Conservation (phyloP, 306 rosid species). For the Sophora flavescens region DNA sequence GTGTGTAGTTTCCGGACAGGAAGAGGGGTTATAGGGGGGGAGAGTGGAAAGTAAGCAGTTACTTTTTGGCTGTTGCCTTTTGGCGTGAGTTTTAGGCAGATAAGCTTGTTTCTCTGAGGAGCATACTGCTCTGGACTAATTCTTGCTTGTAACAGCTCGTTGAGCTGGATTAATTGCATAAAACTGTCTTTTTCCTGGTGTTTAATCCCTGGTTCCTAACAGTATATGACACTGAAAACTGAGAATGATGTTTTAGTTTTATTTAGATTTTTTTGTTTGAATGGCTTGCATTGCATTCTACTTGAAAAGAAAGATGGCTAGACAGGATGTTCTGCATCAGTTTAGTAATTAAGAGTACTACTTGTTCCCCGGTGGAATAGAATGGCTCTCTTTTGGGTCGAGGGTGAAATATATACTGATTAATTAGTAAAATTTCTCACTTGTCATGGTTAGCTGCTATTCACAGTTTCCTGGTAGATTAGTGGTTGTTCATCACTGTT, state of each 20-base stretch:
- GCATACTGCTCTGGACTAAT: too few species aligned
- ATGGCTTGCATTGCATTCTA: conserved; percentile 5
- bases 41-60: too few species aligned
- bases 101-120: too few species aligned
- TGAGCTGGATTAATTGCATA: too few species aligned
- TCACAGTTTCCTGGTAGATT: background rate
- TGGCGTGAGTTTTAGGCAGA: too few species aligned
- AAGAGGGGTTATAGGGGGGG: too few species aligned
- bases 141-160: too few species aligned
- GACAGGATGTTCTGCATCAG: background rate
- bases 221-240: background rate
- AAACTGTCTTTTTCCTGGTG: too few species aligned
- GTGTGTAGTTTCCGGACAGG: too few species aligned
- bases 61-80: too few species aligned
- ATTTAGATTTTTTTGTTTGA: background rate
- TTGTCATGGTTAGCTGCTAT: background rate
- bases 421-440: conserved; percentile 1
- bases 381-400: background rate
- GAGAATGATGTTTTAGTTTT: background rate
- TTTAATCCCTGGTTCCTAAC: too few species aligned
- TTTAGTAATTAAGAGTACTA: background rate
- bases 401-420: background rate
- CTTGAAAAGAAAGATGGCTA: background rate
- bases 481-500: background rate
- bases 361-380: background rate